These are phyloP conservation scores for Aspergillus homomorphus DNA, from an alignment of 495 filamentous ascomycete genomes.

Conservation along the genomic window DNA sequence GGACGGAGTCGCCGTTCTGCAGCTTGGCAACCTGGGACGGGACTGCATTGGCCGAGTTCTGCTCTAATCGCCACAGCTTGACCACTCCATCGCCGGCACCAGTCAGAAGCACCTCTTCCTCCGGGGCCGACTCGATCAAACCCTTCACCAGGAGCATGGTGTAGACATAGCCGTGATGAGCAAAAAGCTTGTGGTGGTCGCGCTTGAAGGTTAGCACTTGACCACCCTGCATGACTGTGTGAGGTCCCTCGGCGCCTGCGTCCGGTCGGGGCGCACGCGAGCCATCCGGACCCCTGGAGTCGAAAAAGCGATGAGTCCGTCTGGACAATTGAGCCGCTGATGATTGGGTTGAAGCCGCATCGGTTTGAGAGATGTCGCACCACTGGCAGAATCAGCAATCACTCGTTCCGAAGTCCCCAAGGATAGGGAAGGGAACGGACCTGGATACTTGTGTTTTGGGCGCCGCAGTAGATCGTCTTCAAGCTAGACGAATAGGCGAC, in stretches of 20 bases:
- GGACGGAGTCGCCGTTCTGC: constrained; percentile 77
- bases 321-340: constrained; percentile 70
- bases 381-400: constrained; percentile 41
- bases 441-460: constrained; percentile 93
- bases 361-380: constrained; percentile 57
- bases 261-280: constrained; percentile 65
- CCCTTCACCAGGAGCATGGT: constrained; percentile 83
- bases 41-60: constrained; percentile 43
- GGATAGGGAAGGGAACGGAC: constrained; percentile 26
- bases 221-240: constrained; percentile 47
- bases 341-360: constrained; percentile 54
- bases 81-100: constrained; percentile 92
- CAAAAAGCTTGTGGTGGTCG: constrained; percentile 78
- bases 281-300: constrained; percentile 82
- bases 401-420: background rate
- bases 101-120: constrained; percentile 79
- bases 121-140: constrained; percentile 56
- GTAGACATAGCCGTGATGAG: constrained; percentile 93
- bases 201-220: constrained; percentile 78
- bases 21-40: constrained; percentile 59
- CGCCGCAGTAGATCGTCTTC: constrained; percentile 84
- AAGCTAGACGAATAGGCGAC: constrained; percentile 76
- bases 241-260: constrained; percentile 42
- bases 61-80: constrained; percentile 77
- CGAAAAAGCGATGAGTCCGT: constrained; percentile 91